Base-by-base conservation (phyloP, 2,329 filamentous ascomycete species). In the Magnaporthales sp. region DNA sequence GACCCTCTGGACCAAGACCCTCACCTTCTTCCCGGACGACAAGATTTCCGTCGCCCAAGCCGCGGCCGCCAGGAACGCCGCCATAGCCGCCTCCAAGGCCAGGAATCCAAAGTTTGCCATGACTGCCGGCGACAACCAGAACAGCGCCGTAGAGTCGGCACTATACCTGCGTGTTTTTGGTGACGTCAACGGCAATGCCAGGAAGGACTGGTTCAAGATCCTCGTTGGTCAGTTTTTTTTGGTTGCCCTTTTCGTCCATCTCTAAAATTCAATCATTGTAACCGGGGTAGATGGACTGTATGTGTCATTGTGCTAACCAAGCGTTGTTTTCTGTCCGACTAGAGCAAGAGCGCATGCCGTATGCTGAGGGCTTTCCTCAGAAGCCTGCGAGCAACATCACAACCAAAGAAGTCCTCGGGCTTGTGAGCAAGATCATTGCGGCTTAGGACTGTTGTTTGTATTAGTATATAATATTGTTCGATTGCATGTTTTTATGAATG, bases 21-120 rank as follows among this genome's bases (percentile, higher is more conserved):
- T 9, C 11, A 54, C 8, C 32, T 30, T 22, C 2, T 38, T 66
- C 31, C 64, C 67, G 80, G 79, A 79, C 64, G 79, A 81, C 15
- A 62, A 19, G n/a, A 66, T 66, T 26, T 54, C 60, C 22, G 30
- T 66, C 30, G 31, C 15, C 8, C 24, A 30, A 9, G 38, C 9
- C 38, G 65, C 38, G 4, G 24, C 11, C 24, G 65, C 65, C 3
- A 31, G 58, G 22, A 30, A 32, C 19, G 60, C n/a, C 26, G 24
- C 58, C 22, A 11, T 66, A 2, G 65, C 65, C 9, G 32, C 46
- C 15, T 64, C 67, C 62, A 58, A 63, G 60, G 51, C 64, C 26
- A 38, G 26, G 30, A 68, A 69, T 63, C 67, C 67, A 5, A n/a
- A 31, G 15, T 68, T 66, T 27, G 11, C 13, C 5, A 67, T 68